A percentile compares a stretch with the other conserved stretches of the same genome.
Evolutionary conservation across 345 rosid genomes (phyloP).

Genomic region (Combretum micranthum): DNA sequence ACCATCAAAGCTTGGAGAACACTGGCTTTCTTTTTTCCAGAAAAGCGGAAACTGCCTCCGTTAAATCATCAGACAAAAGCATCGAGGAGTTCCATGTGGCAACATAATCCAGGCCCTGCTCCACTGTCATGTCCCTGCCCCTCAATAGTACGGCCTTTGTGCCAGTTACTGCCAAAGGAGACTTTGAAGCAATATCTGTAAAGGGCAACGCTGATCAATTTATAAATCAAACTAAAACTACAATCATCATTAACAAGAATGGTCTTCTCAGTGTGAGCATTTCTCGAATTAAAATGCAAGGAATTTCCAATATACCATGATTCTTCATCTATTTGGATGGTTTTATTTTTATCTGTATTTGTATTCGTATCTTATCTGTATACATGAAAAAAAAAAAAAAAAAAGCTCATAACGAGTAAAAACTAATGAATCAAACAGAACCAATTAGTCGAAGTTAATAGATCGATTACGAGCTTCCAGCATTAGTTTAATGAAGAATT

Average conservation of each 20-base stretch:
- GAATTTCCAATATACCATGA: no score
- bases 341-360: no score
- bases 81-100: constrained; percentile 83
- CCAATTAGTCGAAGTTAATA: no score
- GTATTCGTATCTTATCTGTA: no score
- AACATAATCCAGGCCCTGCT: constrained; percentile 79
- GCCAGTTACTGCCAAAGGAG: constrained; percentile 72
- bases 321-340: no score
- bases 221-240: not conserved
- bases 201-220: not conserved
- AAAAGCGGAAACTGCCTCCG: constrained; percentile 51
- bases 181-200: constrained; percentile 62
- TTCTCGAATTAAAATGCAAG: no score
- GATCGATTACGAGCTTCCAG: no score
- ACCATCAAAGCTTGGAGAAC: constrained; percentile 59
- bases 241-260: not conserved
- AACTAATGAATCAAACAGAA: no score
- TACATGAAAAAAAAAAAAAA: no score
- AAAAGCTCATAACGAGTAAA: no score
- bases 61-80: constrained; percentile 64
- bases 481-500: no score
- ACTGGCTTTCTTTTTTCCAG: constrained; percentile 46
- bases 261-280: no score
- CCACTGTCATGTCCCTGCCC: constrained; percentile 66
- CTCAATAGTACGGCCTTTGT: constrained; percentile 64